Base-by-base conservation (phyloP, 1,284 basidiomycete genomes). In the Anthracocystis panici-leucophaei region DNA sequence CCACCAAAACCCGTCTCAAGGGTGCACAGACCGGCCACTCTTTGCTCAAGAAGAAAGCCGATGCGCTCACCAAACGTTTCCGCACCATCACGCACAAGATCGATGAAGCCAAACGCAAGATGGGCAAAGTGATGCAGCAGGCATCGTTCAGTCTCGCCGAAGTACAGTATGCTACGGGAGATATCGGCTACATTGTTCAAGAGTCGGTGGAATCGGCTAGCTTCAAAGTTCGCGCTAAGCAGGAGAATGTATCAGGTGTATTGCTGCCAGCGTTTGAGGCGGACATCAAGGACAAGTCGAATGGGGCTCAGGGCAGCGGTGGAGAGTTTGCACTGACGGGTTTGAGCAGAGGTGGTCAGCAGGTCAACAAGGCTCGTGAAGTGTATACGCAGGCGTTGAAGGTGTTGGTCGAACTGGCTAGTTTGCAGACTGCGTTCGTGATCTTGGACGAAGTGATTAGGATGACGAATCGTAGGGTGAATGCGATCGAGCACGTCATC, bases 391-490 rank as follows among this genome's bases (percentile, higher is more conserved):
- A 99, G 85, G 97, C 97, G 0, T 91, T 99, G 25, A 94, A 96
- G 85, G 97, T 95, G 2, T 89, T 99, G 18, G 96, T 99, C 33
- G 97, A 99, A 85, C 90, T 99, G 46, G 97, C 97, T 2, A 97
- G 95, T 44, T 88, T 99, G 35, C 78, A 83, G 88, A 98, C 97
- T 0, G 97, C 97, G 6, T 99, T 99, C 88, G 96, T 93, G 60
- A 98, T 99, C 78, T 90, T 99, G 27, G 97, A 99, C 86, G 97
- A 99, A 87, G 97, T 99, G 68, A 99, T 99, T 84, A 91, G 94
- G 58, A 94, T 96, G 48, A 99, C 97, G 29, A 99, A 98, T 86
- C 92, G 97, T 49, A 91, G 97, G 75, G 97, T 99, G 35, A 99
- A 99, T 82, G 97, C 97, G 5, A 97, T 99, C 81, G 97, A 99